These are phyloP conservation scores for Jacaranda mimosifolia DNA, from an alignment of 257 asterid species.

Conservation along the genomic window DNA sequence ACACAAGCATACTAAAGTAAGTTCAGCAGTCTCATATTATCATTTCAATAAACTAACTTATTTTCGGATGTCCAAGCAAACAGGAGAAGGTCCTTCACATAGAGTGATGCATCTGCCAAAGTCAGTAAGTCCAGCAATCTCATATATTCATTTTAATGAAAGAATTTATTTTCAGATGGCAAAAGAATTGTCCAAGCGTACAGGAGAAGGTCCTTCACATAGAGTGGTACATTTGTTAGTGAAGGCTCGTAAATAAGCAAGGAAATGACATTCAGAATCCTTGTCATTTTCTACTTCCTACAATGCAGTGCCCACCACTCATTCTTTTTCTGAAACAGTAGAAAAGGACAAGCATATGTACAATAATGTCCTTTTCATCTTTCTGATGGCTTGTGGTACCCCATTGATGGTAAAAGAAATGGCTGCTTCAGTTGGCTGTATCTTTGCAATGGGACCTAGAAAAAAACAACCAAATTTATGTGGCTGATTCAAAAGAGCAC, in stretches of 20 bases:
- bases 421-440: constrained; percentile 33
- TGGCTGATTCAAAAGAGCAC: constrained; percentile 21
- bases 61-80: constrained; percentile 21
- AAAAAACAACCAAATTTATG: constrained; percentile 24
- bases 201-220: constrained; percentile 20
- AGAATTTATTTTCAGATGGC: constrained; percentile 3
- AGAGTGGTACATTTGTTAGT: constrained; percentile 2
- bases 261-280: constrained; percentile 37
- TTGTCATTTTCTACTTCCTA: constrained; percentile 39
- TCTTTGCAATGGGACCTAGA: constrained; percentile 32
- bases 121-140: not conserved
- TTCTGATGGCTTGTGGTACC: constrained; percentile 21
- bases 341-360: constrained; percentile 37
- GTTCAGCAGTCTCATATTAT: constrained; percentile 5
- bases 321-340: constrained; percentile 34
- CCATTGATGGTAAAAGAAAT: constrained; percentile 26
- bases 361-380: constrained; percentile 20
- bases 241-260: constrained; percentile 1
- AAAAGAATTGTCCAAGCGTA: not conserved
- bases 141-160: constrained; percentile 8
- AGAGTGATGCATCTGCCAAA: constrained; percentile 1
- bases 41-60: not conserved
- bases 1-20: not conserved
- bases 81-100: constrained; percentile 19
- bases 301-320: constrained; percentile 42